phyloP scores from a whole-genome alignment of 768 basidiomycete genomes.

The Termitomyces sp. region DNA sequence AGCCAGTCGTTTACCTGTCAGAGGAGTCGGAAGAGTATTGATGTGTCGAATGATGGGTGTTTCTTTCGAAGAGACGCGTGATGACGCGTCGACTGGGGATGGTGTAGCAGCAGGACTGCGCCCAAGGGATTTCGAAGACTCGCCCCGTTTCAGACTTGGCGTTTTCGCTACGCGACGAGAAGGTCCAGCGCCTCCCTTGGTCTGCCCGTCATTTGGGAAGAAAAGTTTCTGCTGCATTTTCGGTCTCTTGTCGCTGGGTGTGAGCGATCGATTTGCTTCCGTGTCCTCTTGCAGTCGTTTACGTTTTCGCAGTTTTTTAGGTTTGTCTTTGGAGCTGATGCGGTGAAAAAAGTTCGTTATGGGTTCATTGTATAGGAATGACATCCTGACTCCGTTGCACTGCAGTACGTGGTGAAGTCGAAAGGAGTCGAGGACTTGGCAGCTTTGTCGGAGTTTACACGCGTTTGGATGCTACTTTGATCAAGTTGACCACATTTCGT shows the following conservation, averaged over 20 bases:
- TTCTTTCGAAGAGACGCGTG: not conserved
- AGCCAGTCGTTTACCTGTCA: not conserved
- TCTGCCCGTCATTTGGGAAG: not conserved
- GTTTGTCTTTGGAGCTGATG: slow-evolving; percentile 2
- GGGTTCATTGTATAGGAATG: slow-evolving; percentile 15
- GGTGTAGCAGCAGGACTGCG: not conserved
- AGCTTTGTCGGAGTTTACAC: slow-evolving; percentile 10
- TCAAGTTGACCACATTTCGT: too few relatives aligned
- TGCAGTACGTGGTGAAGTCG: not conserved
- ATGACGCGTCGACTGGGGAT: not conserved
- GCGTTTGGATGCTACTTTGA: too few relatives aligned
- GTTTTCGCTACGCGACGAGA: not conserved
- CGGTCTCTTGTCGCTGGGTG: slow-evolving; percentile 1
- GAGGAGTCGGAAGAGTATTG: slow-evolving; percentile 1
- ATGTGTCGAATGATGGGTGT: not conserved
- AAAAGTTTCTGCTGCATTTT: slow-evolving; percentile 10
- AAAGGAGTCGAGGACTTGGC: not conserved
- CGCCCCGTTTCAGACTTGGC: not conserved
- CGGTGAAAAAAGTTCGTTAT: slow-evolving; percentile 20
- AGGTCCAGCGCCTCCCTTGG: not conserved
- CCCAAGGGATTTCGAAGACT: slow-evolving; percentile 2
- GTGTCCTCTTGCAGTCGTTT: slow-evolving; percentile 9
- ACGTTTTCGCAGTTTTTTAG: slow-evolving; percentile 10
- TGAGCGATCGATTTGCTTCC: slow-evolving; percentile 4
- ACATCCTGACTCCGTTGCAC: slow-evolving; percentile 3